Conservation (phyloP, 768 basidiomycete genomes). For the Agaricus blazei region DNA sequence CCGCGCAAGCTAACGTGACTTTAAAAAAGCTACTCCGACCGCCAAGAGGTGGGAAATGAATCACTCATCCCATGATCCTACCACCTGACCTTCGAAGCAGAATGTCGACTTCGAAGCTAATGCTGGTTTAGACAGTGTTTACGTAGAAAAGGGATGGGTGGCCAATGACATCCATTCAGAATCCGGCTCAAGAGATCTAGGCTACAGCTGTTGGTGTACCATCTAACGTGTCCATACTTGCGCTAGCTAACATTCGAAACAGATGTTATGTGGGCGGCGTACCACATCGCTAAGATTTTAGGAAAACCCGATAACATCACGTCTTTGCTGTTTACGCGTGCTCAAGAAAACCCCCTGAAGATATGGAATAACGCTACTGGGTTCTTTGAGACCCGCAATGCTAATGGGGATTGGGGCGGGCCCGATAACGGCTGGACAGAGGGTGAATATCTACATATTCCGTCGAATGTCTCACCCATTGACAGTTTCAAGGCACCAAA, state of each 20-base stretch:
- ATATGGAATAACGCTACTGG: constrained; percentile 65
- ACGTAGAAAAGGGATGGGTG: constrained; percentile 58
- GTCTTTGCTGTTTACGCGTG: constrained; percentile 45
- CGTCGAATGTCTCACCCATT: neutral
- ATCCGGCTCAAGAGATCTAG: constrained; percentile 70
- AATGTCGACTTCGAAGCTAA: constrained; percentile 75
- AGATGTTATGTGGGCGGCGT: constrained; percentile 78
- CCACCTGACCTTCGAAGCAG: constrained; percentile 23
- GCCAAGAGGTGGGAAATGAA: constrained; percentile 49
- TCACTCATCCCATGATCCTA: no score
- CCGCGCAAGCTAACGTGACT: constrained; percentile 47
- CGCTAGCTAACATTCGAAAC: neutral
- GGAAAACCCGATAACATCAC: constrained; percentile 44
- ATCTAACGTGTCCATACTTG: neutral
- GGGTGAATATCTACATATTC: constrained; percentile 30
- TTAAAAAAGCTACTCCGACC: constrained; percentile 33
- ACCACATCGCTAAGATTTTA: constrained; percentile 53
- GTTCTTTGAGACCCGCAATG: constrained; percentile 77
- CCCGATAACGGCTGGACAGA: constrained; percentile 74
- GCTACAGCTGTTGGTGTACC: constrained; percentile 59
- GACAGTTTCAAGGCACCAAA: constrained; percentile 30
- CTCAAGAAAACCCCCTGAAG: constrained; percentile 49
- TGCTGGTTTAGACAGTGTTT: constrained; percentile 63
- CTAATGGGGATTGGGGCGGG: constrained; percentile 67
- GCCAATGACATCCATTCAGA: constrained; percentile 76